phyloP scores from a whole-genome alignment of 139 green algal species.

The Nannochloris sp. region DNA sequence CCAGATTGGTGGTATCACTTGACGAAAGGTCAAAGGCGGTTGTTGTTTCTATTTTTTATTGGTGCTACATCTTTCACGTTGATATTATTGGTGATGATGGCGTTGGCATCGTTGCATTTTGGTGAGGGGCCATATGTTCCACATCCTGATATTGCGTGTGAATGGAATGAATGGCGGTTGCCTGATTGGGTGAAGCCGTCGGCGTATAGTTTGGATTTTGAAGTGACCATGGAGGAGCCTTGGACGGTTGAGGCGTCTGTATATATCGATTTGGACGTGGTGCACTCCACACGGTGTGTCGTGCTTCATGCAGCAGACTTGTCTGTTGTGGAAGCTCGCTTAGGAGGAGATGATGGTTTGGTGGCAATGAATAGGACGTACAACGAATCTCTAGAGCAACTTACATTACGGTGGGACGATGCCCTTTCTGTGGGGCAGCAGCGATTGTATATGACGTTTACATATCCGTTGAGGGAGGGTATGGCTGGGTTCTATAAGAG shows the following conservation, averaged over 20 bases:
- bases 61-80: conserved; percentile 3
- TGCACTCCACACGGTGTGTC: conserved; percentile 37
- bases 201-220: conserved; percentile 45
- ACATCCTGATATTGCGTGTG: conserved; percentile 23
- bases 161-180: conserved; percentile 36
- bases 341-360: conserved; percentile 14
- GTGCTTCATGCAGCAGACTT: conserved; percentile 52
- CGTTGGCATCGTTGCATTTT: conserved; percentile 5
- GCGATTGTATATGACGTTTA: conserved; percentile 39
- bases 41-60: conserved; percentile 3
- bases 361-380: neutral
- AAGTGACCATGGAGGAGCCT: conserved; percentile 25
- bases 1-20: conserved; percentile 20
- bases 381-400: conserved; percentile 28
- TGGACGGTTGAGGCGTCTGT: conserved; percentile 19
- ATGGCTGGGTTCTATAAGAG: conserved; percentile 56
- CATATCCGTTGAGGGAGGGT: conserved; percentile 43
- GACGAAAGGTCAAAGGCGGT: conserved; percentile 15
- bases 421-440: neutral
- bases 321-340: conserved; percentile 15
- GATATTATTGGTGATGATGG: conserved; percentile 9
- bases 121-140: neutral
- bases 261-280: conserved; percentile 29
- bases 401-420: conserved; percentile 22
- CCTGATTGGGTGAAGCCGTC: conserved; percentile 25